Base-by-base conservation (phyloP, 345 rosid species). In the Ailanthus altissimus region DNA sequence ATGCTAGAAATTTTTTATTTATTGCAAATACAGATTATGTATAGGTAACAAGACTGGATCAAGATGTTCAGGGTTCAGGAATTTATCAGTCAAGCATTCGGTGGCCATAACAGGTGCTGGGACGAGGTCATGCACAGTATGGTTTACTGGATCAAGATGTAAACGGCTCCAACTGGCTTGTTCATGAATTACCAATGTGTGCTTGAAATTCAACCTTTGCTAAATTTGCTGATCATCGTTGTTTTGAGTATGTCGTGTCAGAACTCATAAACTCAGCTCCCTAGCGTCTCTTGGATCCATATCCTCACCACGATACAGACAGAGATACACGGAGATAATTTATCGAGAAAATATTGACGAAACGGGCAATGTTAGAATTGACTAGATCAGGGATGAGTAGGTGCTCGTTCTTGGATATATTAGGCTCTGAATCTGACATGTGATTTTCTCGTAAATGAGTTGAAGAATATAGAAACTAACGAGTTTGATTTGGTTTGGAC, bases 401-500 rank as follows among this genome's bases (percentile, higher is more conserved):
- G 49, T 60, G 6, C 42, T 36, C 9, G n/a, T 9, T 40, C 42
- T 75, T 63, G 72, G 72, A 65, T 54, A 18, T 25, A 38, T 53
- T 23, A 38, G 32, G 32, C 43, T 5, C 50, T 1, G 38, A 57
- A 57, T 14, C 16, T 51, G 54, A 68, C 62, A 49, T 47, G 56
- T 74, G 83, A 80, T 72, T 60, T 65, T 67, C 32, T 69, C 42
- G 80, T 73, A 40, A 74, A 56, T 42, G 62, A 46, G 67, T 20
- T n/a, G 15, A 18, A 75, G 79, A 75, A 54, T n/a, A 8, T n/a
- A 8, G 54, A 70, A 32, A 2, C 56, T 47, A 36, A 46, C 47
- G 79, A 79, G 70, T 71, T 77, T 65, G 79, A 72, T 64, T 6
- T 25, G 25, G 47, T 64, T 66, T 59, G 76, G 78, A 70, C 70